Base-by-base conservation (phyloP, 805 yeast genomes). In the Tetrapisispora nanseiensis region DNA sequence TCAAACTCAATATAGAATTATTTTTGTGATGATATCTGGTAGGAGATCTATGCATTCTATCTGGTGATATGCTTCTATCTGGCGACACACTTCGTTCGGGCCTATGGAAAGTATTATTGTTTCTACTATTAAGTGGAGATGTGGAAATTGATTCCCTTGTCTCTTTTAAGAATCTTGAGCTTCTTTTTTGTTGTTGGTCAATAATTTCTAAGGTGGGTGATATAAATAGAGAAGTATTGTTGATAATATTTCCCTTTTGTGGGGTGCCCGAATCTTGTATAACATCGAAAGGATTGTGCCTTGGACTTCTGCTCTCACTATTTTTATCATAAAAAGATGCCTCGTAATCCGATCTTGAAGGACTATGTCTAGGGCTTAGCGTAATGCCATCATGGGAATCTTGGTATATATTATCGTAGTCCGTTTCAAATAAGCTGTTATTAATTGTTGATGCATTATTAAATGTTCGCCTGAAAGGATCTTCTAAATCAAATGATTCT, bases 121-220 rank as follows among this genome's bases (percentile, higher is more conserved):
- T 33, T 19, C 11, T 40, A 32, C 26, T 19, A 18, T 21, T 20
- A 13, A 19, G 12, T 22, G 37, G 38, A 13, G 43, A 22, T 21
- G 23, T 24, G 15, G 11, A 7, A 30, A n/a, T 22, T n/a, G 15
- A 13, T 11, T 28, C 34, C 12, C 3, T 22, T 10, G 22, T 20
- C 12, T 24, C 37, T 28, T 38, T 20, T 23, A 34, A 12, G 4
- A 23, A 19, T 35, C 45, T 43, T 66, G 61, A 51, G 59, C 65
- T 50, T 70, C 43, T 38, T 32, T 67, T 61, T 51, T 63, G 68
- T 34, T 68, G 62, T 49, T 64, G 68, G 43, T 68, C 67, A 74
- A 79, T 73, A 15, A 80, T 81, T 52, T 82, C 86, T 15, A 79
- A 80, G 1, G 94, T 85, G 27, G 95, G 95, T 3, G 92, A 83